Evolutionary conservation across 331 rosid species (phyloP).

Genomic region (Quercus phellos): DNA sequence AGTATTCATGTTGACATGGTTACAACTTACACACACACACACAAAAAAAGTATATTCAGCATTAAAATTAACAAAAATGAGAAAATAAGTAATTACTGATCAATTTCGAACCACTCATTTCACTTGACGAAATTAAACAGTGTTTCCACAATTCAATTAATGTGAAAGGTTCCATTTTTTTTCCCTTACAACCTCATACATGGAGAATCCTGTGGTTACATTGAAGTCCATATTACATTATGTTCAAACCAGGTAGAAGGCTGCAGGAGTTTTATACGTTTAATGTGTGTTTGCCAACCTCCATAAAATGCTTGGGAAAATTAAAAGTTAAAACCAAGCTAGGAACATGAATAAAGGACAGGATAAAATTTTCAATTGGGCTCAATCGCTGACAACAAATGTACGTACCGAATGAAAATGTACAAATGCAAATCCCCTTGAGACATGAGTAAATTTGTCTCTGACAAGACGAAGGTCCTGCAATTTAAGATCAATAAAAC

Average conservation of each 20-base stretch:
- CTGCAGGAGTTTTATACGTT: not conserved
- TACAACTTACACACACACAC: not conserved
- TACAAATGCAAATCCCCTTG: slow-evolving; percentile 98
- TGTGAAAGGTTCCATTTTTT: not conserved
- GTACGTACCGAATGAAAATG: slow-evolving; percentile 87
- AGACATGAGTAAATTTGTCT: slow-evolving; percentile 97
- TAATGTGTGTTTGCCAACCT: not conserved
- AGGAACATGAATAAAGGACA: not conserved
- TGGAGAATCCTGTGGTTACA: not conserved
- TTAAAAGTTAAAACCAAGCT: not conserved
- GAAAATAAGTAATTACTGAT: not conserved
- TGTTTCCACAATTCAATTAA: not conserved
- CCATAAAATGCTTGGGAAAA: not conserved
- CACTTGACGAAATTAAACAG: not conserved
- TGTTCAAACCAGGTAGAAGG: not conserved
- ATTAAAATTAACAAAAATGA: not conserved
- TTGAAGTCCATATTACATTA: not conserved
- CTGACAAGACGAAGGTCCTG: slow-evolving; percentile 98
- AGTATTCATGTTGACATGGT: not conserved
- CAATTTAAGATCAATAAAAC: slow-evolving; percentile 21
- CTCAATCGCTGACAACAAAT: slow-evolving; percentile 8
- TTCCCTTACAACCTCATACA: not conserved
- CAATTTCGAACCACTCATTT: not conserved
- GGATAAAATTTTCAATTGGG: not conserved
- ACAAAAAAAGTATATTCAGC: not conserved